Conservation (phyloP, 108 stramenopile species). For the Chaetoceros muelleri region DNA sequence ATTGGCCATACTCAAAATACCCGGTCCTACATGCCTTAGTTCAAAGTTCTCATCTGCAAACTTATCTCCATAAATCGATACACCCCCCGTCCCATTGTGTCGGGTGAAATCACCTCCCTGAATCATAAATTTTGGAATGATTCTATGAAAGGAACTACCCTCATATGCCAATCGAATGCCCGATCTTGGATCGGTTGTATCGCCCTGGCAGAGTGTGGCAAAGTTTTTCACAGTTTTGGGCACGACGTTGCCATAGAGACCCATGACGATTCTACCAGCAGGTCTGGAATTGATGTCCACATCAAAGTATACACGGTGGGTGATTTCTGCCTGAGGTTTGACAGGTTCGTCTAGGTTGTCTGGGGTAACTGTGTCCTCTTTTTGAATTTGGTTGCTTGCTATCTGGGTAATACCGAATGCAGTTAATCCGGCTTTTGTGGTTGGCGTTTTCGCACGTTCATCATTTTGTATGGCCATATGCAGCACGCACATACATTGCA, state of each 20-base stretch:
- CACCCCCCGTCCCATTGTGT: slow-evolving; percentile 87
- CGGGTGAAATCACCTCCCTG: slow-evolving; percentile 93
- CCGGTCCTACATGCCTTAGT: slow-evolving; percentile 84
- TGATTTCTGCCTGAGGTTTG: slow-evolving; percentile 38
- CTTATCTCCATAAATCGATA: slow-evolving; percentile 30
- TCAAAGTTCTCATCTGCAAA: slow-evolving; percentile 92
- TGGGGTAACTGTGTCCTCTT: not conserved
- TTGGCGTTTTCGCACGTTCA: too few relatives aligned
- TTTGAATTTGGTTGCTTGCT: not conserved
- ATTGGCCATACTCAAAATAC: slow-evolving; percentile 92
- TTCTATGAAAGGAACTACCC: slow-evolving; percentile 83
- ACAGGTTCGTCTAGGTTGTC: not conserved
- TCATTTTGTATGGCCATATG: too few relatives aligned
- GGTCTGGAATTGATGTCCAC: slow-evolving; percentile 56
- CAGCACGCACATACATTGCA: too few relatives aligned
- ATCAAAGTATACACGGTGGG: slow-evolving; percentile 73
- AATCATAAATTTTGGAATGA: slow-evolving; percentile 85
- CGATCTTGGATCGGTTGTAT: slow-evolving; percentile 34
- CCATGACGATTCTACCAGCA: slow-evolving; percentile 82
- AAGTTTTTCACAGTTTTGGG: slow-evolving; percentile 89
- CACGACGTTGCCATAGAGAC: slow-evolving; percentile 81
- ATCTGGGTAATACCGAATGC: not conserved
- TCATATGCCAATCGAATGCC: slow-evolving; percentile 55
- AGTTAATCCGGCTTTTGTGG: not conserved
- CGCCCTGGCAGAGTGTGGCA: slow-evolving; percentile 60